A percentile compares a stretch with the other conserved stretches of the same genome.
These are phyloP conservation scores for Fusarium temperatum DNA, from an alignment of 2,329 filamentous ascomycete species.

Conservation along the genomic window DNA sequence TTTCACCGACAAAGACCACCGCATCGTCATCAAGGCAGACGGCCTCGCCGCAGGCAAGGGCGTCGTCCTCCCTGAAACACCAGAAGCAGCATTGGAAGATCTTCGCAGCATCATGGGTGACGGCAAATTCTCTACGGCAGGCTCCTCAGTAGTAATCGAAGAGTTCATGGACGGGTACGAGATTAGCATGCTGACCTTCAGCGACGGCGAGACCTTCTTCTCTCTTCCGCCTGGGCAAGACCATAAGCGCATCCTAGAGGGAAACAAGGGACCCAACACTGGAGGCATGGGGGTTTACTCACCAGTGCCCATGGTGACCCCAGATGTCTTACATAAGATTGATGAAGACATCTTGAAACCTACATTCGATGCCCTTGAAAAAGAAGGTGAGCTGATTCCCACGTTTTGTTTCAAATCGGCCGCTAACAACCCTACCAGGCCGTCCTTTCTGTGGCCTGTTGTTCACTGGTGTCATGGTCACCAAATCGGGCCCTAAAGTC, in stretches of 20 bases:
- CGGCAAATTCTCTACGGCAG: conserved; percentile 71
- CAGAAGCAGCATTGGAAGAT: conserved; percentile 69
- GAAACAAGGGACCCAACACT: conserved; percentile 75
- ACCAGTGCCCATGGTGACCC: conserved; percentile 64
- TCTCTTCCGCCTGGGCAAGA: conserved; percentile 77
- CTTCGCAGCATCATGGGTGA: conserved; percentile 74
- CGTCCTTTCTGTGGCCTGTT: conserved; percentile 71
- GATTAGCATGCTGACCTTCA: conserved; percentile 73
- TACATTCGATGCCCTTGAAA: conserved; percentile 69
- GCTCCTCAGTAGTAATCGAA: conserved; percentile 76
- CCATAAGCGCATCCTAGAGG: conserved; percentile 75
- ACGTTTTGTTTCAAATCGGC: neutral
- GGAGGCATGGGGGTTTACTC: conserved; percentile 82
- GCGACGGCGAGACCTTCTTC: conserved; percentile 70
- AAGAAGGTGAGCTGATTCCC: conserved; percentile 53
- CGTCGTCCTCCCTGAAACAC: conserved; percentile 47
- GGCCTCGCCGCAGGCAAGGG: conserved; percentile 82
- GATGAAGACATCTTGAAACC: conserved; percentile 69
- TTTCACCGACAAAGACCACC: conserved; percentile 49
- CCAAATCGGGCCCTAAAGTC: conserved; percentile 76
- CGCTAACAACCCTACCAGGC: neutral
- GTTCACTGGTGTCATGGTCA: conserved; percentile 88
- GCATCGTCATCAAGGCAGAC: conserved; percentile 78
- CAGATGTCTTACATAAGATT: conserved; percentile 63
- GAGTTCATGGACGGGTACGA: conserved; percentile 77